A percentile compares a stretch with the other conserved stretches of the same genome.
Evolutionary conservation across 768 basidiomycete species (phyloP).

Genomic region (Boletus sensibilis): DNA sequence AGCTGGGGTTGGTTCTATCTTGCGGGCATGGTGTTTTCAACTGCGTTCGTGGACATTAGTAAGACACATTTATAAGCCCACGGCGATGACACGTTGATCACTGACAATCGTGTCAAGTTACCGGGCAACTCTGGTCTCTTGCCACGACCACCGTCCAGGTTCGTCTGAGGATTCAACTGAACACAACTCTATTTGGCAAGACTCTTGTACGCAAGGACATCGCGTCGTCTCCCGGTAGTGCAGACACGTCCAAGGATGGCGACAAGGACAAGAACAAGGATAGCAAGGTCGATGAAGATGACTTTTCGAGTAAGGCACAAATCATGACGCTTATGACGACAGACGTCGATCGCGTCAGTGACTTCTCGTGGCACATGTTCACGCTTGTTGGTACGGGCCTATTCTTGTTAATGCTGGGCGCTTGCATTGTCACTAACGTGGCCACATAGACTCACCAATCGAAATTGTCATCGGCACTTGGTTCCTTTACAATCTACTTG

Average conservation of each 20-base stretch:
- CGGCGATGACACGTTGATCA: not conserved
- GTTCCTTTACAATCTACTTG: slow-evolving; percentile 77
- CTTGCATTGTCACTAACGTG: not conserved
- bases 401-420: not conserved
- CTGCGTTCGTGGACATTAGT: slow-evolving; percentile 44
- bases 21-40: slow-evolving; percentile 49
- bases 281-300: slow-evolving; percentile 41
- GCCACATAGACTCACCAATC: slow-evolving; percentile 62
- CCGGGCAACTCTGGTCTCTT: slow-evolving; percentile 69
- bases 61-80: slow-evolving; percentile 16
- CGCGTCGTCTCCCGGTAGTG: slow-evolving; percentile 55
- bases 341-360: slow-evolving; percentile 86
- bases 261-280: slow-evolving; percentile 17
- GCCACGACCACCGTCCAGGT: slow-evolving; percentile 70
- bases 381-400: slow-evolving; percentile 59
- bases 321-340: slow-evolving; percentile 97
- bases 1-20: slow-evolving; percentile 78
- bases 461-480: slow-evolving; percentile 72
- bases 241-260: slow-evolving; percentile 25
- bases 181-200: slow-evolving; percentile 82
- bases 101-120: slow-evolving; percentile 40
- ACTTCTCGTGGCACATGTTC: slow-evolving; percentile 79
- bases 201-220: slow-evolving; percentile 84
- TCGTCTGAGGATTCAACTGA: slow-evolving; percentile 70
- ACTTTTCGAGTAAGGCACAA: slow-evolving; percentile 68